These are phyloP conservation scores for Fusarium sulawesiense DNA, from an alignment of 2,329 filamentous ascomycete genomes.

Conservation along the genomic window DNA sequence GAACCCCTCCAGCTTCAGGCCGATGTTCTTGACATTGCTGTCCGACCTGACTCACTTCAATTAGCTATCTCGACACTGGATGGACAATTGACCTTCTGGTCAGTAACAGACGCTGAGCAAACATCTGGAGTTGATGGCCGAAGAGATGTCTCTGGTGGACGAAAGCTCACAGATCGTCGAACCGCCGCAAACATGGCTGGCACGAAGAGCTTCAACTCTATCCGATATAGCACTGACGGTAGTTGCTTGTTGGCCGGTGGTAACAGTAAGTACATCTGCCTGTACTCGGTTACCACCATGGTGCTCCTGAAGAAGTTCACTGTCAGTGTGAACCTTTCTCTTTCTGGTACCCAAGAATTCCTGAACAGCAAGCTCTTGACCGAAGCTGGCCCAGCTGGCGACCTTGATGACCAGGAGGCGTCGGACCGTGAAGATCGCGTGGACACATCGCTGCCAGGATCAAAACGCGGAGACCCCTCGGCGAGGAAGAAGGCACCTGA, in stretches of 20 bases:
- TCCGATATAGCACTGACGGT: constrained; percentile 92
- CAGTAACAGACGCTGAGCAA: constrained; percentile 86
- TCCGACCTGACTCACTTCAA: constrained; percentile 91
- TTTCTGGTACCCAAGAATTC: constrained; percentile 97
- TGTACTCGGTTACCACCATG: constrained; percentile 95
- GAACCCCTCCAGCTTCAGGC: constrained; percentile 93
- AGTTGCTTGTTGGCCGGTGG: constrained; percentile 90
- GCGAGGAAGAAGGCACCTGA: constrained; percentile 80
- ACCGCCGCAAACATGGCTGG: constrained; percentile 91
- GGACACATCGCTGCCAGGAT: constrained; percentile 83
- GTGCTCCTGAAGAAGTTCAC: constrained; percentile 95
- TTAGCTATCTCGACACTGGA: constrained; percentile 93
- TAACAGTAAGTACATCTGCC: constrained; percentile 98
- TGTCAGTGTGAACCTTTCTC: constrained; percentile 92
- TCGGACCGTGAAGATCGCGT: constrained; percentile 89
- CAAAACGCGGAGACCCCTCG: constrained; percentile 86
- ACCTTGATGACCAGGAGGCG: constrained; percentile 89
- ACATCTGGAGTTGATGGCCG: constrained; percentile 87
- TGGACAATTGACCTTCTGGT: constrained; percentile 96
- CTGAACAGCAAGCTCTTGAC: constrained; percentile 92
- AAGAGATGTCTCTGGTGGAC: constrained; percentile 91
- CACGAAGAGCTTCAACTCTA: constrained; percentile 89
- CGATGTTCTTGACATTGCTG: constrained; percentile 86
- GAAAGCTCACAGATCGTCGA: constrained; percentile 86
- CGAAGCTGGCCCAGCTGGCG: constrained; percentile 84